phyloP scores from a whole-genome alignment of 2,329 filamentous ascomycete genomes.

The Aspergillus transmontanensis region DNA sequence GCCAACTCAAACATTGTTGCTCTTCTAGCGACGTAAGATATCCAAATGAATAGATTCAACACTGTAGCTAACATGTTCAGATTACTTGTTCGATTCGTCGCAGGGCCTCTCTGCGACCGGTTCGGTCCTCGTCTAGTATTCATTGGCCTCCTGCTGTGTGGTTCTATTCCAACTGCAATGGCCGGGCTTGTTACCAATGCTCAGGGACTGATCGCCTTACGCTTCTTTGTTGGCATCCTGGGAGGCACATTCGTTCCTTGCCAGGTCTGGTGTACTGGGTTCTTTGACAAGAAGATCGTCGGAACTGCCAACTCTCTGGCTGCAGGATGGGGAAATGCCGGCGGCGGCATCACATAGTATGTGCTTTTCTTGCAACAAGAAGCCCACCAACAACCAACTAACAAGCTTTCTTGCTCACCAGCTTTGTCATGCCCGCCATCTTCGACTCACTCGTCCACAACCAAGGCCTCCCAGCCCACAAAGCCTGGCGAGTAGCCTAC shows the following conservation, averaged over 20 bases:
- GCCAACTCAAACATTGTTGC: constrained; percentile 91
- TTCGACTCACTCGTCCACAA: constrained; percentile 72
- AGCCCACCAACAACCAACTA: neutral
- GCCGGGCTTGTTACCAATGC: constrained; percentile 74
- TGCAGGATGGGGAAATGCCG: constrained; percentile 82
- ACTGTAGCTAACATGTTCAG: constrained; percentile 36
- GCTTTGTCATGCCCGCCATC: constrained; percentile 86
- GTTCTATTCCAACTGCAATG: constrained; percentile 78
- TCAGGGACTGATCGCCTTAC: constrained; percentile 50
- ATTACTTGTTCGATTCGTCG: constrained; percentile 73
- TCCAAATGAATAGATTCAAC: neutral
- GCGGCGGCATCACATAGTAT: constrained; percentile 82
- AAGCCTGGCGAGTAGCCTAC: constrained; percentile 83
- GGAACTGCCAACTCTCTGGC: constrained; percentile 85
- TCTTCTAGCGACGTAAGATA: constrained; percentile 64
- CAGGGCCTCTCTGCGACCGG: constrained; percentile 81
- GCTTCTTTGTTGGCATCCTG: constrained; percentile 49
- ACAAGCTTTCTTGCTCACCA: constrained; percentile 13
- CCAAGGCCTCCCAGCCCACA: constrained; percentile 63
- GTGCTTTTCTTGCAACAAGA: constrained; percentile 4
- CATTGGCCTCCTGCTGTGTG: constrained; percentile 72
- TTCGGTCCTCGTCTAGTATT: constrained; percentile 82
- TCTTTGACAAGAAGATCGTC: constrained; percentile 90
- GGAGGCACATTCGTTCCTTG: constrained; percentile 58
- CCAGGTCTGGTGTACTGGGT: constrained; percentile 89